Base-by-base conservation (phyloP, 306 rosid species). In the Senna tora region DNA sequence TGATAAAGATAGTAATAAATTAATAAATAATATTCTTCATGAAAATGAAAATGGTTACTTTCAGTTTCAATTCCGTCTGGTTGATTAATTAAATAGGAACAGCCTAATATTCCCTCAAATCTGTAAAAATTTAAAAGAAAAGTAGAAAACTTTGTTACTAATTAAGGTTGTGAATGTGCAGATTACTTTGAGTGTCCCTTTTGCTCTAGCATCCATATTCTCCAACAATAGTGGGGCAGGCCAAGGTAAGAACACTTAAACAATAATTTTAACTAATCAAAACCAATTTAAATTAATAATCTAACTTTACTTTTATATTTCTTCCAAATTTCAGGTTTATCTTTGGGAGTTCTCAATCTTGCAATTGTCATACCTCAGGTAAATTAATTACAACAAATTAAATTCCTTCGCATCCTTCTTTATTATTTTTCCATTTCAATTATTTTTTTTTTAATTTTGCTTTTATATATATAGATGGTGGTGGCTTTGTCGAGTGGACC, bases 141-240 rank as follows among this genome's bases (percentile, higher is more conserved):
- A 78, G 71, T 1, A 2, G 45, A 22, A 22, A 73, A n/a, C 45
- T 72, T 72, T 67, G 19, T 59, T 4, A 39, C 7, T 6, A 9
- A 34, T 22, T 68, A 0, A 6, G 30, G 21, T 63, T 9, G 19
- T 28, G 65, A n/a, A 41, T 68, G 16, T 76, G 46, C 65, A 92
- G 98, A 88, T 88, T 64, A 92, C 92, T 22, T 94, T 30, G 81
- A 91, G 96, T 65, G 77, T 91, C 76, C 99, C 97, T 1, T 91
- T 89, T 67, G 97, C 99, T n/a, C 49, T 94, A 15, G 96, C 99
- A 5, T 94, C 99, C 3, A 94, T 94, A 68, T 94, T 84, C 81
- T 91, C 87, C 50, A 75, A 25, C 61, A 34, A 66, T 5, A 78
- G 93, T 14, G 91, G 92, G 20, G 99, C 96, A 28, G 99, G 99